Percentiles rank a stretch among this genome's conserved stretches.
Conservation (phyloP, 331 rosid species). For the Arachis monticola region DNA sequence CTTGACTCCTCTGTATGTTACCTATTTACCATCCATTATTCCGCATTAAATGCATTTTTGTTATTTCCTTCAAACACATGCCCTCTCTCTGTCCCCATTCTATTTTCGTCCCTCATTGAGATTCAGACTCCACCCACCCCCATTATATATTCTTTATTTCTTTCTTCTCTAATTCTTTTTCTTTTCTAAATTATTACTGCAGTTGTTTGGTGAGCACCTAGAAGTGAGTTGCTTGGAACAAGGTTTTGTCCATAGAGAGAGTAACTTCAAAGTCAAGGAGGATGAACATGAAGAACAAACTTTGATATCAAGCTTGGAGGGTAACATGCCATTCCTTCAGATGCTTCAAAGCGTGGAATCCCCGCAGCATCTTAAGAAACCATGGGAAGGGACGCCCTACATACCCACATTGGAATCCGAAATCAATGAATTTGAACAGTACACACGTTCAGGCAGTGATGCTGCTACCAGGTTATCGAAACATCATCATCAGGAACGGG, state of each 20-base stretch:
- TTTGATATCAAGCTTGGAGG: slow-evolving; percentile 51
- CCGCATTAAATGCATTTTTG: slow-evolving; percentile 58
- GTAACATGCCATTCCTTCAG: slow-evolving; percentile 68
- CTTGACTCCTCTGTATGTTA: slow-evolving; percentile 69
- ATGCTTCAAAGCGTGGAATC: slow-evolving; percentile 67
- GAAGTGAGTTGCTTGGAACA: slow-evolving; percentile 54
- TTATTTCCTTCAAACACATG: slow-evolving; percentile 40
- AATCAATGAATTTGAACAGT: slow-evolving; percentile 40
- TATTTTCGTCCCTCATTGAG: slow-evolving; percentile 40
- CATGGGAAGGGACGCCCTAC: slow-evolving; percentile 41
- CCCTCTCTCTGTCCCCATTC: slow-evolving; percentile 40
- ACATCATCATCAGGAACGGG: slow-evolving; percentile 38
- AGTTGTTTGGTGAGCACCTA: slow-evolving; percentile 61
- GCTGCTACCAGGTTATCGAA: not conserved
- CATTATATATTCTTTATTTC: slow-evolving; percentile 19
- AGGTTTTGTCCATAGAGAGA: slow-evolving; percentile 42
- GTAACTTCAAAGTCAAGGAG: slow-evolving; percentile 46
- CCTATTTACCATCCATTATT: not conserved
- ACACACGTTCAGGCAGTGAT: slow-evolving; percentile 18
- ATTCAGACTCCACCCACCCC: slow-evolving; percentile 27
- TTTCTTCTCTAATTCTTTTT: slow-evolving; percentile 16
- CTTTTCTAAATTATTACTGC: slow-evolving; percentile 22
- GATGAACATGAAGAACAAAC: slow-evolving; percentile 46
- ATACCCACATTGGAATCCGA: slow-evolving; percentile 53
- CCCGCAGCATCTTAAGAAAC: slow-evolving; percentile 56